Evolutionary conservation across 768 basidiomycete genomes (phyloP).

Genomic region (Boletus eberwhitei): DNA sequence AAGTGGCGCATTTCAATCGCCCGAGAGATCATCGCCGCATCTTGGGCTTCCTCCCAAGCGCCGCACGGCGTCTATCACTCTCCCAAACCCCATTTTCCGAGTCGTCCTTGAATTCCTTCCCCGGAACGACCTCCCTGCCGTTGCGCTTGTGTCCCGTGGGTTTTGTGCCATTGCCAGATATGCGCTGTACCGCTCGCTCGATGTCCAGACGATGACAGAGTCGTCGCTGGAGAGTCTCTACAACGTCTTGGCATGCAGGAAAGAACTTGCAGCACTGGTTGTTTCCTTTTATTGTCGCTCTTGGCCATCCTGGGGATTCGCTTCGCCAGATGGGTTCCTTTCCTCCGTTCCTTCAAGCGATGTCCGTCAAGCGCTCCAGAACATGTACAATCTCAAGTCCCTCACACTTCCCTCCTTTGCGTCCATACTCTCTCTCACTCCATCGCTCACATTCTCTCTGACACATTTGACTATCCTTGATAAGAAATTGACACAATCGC

Average conservation of each 20-base stretch:
- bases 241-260: slow-evolving; percentile 15
- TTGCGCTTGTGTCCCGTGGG: slow-evolving; percentile 24
- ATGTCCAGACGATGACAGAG: slow-evolving; percentile 15
- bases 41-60: neutral
- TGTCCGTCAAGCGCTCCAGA: slow-evolving; percentile 25
- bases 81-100: slow-evolving; percentile 21
- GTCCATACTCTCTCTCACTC: slow-evolving; percentile 17
- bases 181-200: slow-evolving; percentile 21
- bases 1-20: slow-evolving; percentile 8
- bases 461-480: slow-evolving; percentile 30
- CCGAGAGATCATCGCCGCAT: neutral
- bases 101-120: slow-evolving; percentile 22
- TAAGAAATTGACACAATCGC: slow-evolving; percentile 19
- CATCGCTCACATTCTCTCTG: slow-evolving; percentile 21
- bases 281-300: slow-evolving; percentile 22
- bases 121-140: slow-evolving; percentile 12
- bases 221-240: slow-evolving; percentile 17
- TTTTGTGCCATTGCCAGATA: slow-evolving; percentile 23
- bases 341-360: slow-evolving; percentile 13
- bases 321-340: slow-evolving; percentile 2
- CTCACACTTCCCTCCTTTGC: slow-evolving; percentile 27
- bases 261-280: slow-evolving; percentile 24
- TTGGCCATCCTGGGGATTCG: slow-evolving; percentile 17
- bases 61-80: neutral
- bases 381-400: slow-evolving; percentile 29